Evolutionary conservation across 495 filamentous ascomycete species (phyloP).

Genomic region (Penicillium samsonianum): DNA sequence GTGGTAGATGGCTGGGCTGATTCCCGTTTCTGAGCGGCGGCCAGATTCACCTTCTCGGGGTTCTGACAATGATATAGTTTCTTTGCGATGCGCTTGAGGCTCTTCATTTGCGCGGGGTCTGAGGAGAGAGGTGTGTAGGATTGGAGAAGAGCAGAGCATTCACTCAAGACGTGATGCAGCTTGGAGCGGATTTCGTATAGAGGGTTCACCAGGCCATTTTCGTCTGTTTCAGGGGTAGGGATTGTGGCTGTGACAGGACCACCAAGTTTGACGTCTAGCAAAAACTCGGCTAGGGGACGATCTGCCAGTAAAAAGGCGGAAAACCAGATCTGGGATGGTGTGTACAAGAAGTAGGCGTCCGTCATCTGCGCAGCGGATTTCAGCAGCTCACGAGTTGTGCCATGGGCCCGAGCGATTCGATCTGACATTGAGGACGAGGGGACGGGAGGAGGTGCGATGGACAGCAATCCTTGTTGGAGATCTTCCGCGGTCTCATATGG

Average conservation of each 20-base stretch:
- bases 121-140: constrained; percentile 45
- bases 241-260: constrained; percentile 22
- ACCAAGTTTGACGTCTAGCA: constrained; percentile 71
- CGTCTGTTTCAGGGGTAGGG: constrained; percentile 8
- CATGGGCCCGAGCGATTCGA: constrained; percentile 68
- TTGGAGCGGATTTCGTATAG: constrained; percentile 43
- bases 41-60: constrained; percentile 56
- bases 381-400: constrained; percentile 67
- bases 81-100: constrained; percentile 61
- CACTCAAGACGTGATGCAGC: constrained; percentile 41
- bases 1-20: constrained; percentile 23
- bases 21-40: constrained; percentile 48
- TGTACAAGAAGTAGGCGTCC: constrained; percentile 94
- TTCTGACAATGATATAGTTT: constrained; percentile 81
- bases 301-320: constrained; percentile 76
- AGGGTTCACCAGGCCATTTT: constrained; percentile 25
- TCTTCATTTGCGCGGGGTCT: constrained; percentile 50
- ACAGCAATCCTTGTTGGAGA: constrained; percentile 34
- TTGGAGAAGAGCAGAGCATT: constrained; percentile 42
- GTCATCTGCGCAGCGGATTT: constrained; percentile 80
- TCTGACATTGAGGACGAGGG: constrained; percentile 34
- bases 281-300: constrained; percentile 65
- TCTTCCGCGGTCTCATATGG: constrained; percentile 39
- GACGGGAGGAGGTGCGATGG: constrained; percentile 28
- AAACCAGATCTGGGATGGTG: constrained; percentile 90